Percentiles rank a stretch among this genome's conserved stretches.
phyloP scores from a whole-genome alignment of 2,329 filamentous ascomycete species.

The Alternaria sp. region DNA sequence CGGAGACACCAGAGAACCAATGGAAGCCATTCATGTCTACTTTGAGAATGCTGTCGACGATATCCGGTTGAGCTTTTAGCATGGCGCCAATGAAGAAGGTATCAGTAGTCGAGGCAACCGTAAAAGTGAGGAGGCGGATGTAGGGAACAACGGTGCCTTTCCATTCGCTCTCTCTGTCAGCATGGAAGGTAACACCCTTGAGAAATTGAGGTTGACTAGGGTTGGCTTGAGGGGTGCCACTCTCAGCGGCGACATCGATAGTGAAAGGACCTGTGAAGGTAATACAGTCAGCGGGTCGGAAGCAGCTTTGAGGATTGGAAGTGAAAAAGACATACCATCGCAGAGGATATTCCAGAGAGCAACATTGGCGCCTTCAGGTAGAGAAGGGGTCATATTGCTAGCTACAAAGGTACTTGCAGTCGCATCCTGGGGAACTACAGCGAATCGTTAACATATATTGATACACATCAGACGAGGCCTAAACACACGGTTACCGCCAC shows the following conservation, averaged over 20 bases:
- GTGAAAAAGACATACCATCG: not conserved
- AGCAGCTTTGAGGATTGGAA: not conserved
- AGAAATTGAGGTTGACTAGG: constrained; percentile 26
- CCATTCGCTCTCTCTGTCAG: constrained; percentile 13
- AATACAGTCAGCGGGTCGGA: not conserved
- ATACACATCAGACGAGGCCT: not conserved
- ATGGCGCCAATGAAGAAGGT: constrained; percentile 19
- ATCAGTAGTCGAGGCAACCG: constrained; percentile 22
- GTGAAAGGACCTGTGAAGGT: constrained; percentile 11
- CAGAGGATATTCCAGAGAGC: not conserved
- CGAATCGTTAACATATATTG: not conserved
- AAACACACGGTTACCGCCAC: not conserved
- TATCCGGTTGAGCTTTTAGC: constrained; percentile 11
- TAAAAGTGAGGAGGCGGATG: constrained; percentile 22
- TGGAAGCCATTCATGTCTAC: constrained; percentile 57
- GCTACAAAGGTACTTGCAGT: too few species aligned
- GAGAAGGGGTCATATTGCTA: not conserved
- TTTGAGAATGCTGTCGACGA: constrained; percentile 38
- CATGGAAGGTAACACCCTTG: constrained; percentile 1
- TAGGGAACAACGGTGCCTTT: constrained; percentile 21
- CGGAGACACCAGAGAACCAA: constrained; percentile 71
- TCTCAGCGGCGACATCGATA: constrained; percentile 24
- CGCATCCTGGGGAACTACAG: not conserved
- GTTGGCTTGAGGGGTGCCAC: constrained; percentile 6
- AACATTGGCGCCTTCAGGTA: not conserved